Conservation (phyloP, 495 filamentous ascomycete species). For the Parmelia sp. region DNA sequence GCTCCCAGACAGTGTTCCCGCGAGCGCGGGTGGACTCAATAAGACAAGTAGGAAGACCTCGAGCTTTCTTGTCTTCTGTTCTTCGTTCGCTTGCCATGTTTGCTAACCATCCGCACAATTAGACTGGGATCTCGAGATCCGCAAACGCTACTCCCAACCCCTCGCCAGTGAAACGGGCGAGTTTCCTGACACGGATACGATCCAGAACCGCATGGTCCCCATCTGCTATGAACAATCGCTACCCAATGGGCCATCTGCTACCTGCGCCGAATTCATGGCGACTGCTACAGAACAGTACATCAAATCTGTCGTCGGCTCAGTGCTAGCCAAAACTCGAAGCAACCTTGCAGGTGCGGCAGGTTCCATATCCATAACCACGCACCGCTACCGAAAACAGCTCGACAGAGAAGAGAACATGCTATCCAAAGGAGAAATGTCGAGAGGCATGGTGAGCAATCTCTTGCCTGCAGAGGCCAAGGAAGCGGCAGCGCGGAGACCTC, state of each 20-base stretch:
- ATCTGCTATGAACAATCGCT: slow-evolving; percentile 93
- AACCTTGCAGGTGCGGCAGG: slow-evolving; percentile 74
- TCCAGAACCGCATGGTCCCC: slow-evolving; percentile 80
- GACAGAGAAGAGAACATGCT: slow-evolving; percentile 65
- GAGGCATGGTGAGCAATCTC: slow-evolving; percentile 56
- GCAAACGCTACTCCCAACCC: slow-evolving; percentile 83
- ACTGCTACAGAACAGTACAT: slow-evolving; percentile 87
- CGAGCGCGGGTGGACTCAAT: slow-evolving; percentile 74
- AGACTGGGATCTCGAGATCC: slow-evolving; percentile 90
- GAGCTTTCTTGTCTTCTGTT: background rate
- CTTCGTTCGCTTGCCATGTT: background rate
- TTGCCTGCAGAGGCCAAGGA: slow-evolving; percentile 70
- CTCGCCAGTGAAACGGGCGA: slow-evolving; percentile 85
- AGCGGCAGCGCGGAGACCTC: slow-evolving; percentile 45
- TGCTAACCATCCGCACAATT: background rate
- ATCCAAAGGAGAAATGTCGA: slow-evolving; percentile 61
- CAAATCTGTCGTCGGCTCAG: slow-evolving; percentile 74
- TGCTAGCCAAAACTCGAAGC: slow-evolving; percentile 70
- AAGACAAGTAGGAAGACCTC: slow-evolving; percentile 68
- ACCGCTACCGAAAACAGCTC: slow-evolving; percentile 65
- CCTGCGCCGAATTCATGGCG: slow-evolving; percentile 79
- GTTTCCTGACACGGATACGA: slow-evolving; percentile 75
- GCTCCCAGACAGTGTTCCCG: slow-evolving; percentile 65
- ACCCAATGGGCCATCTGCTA: slow-evolving; percentile 58
- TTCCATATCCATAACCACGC: slow-evolving; percentile 47